A percentile compares a stretch with the other conserved stretches of the same genome.
These are phyloP conservation scores for Candida gigantensis DNA, from an alignment of 1,139 yeast genomes.

Conservation along the genomic window DNA sequence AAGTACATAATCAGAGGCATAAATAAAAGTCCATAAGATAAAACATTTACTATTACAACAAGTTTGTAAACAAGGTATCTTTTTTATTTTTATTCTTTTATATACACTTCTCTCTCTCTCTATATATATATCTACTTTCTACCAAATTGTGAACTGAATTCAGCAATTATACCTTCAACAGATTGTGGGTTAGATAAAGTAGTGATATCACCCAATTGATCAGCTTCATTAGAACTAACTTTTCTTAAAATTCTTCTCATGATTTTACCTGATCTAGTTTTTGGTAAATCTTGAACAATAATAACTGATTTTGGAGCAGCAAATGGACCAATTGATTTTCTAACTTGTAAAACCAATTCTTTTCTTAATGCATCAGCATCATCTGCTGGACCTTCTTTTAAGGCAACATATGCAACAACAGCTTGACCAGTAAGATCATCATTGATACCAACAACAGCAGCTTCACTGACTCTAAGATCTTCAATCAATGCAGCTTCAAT, in stretches of 20 bases:
- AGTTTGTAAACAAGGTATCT: no score
- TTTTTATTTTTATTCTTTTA: no score
- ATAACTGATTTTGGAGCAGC: conserved; percentile 96
- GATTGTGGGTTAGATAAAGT: conserved; percentile 88
- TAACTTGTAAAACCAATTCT: conserved; percentile 81
- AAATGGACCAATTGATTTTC: conserved; percentile 95
- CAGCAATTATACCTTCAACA: conserved; percentile 70
- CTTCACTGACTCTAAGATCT: conserved; percentile 79
- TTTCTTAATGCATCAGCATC: conserved; percentile 67
- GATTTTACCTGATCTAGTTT: conserved; percentile 97
- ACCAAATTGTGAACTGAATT: conserved; percentile 51
- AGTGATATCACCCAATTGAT: conserved; percentile 88
- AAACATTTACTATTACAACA: no score
- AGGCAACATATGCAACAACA: conserved; percentile 88
- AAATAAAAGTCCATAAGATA: no score
- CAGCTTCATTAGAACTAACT: conserved; percentile 85
- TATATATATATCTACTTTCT: conserved; percentile 32
- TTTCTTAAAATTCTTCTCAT: conserved; percentile 98
- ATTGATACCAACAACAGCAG: conserved; percentile 92
- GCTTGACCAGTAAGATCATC: conserved; percentile 99
- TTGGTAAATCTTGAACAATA: conserved; percentile 88
- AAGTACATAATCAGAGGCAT: no score
- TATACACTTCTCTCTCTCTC: no score
- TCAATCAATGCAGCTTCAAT: conserved; percentile 90
- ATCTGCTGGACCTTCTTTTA: conserved; percentile 59